Percentiles rank a stretch among this genome's conserved stretches.
Conservation (phyloP, 768 basidiomycete species). For the Baorangia bicolor region DNA sequence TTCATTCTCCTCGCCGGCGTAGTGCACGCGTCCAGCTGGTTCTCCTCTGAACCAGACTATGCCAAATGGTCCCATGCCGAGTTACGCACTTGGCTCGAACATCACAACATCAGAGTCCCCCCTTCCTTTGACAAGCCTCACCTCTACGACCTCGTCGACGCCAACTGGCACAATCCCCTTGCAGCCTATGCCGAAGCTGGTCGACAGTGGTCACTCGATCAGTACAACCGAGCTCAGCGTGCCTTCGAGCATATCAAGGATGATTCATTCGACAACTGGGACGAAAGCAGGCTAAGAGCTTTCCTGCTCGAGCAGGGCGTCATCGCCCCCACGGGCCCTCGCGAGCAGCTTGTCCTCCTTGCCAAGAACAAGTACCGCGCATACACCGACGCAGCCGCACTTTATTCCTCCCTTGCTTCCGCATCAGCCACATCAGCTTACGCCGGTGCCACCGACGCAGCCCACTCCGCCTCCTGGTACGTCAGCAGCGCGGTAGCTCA, state of each 20-base stretch:
- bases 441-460: conserved; percentile 41
- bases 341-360: conserved; percentile 75
- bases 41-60: conserved; percentile 41
- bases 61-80: conserved; percentile 61
- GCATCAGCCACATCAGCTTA: conserved; percentile 49
- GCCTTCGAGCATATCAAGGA: conserved; percentile 60
- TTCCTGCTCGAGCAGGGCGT: conserved; percentile 88
- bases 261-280: conserved; percentile 74
- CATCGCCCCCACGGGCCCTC: conserved; percentile 74
- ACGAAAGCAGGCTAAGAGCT: conserved; percentile 76
- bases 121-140: conserved; percentile 40
- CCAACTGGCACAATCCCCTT: conserved; percentile 53
- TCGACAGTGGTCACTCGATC: conserved; percentile 57
- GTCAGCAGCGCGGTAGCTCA: conserved; percentile 45
- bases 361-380: conserved; percentile 69
- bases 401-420: conserved; percentile 50
- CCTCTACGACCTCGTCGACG: conserved; percentile 50
- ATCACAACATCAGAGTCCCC: conserved; percentile 59
- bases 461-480: conserved; percentile 40
- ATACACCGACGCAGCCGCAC: conserved; percentile 59
- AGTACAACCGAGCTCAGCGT: conserved; percentile 62
- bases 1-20: conserved; percentile 35
- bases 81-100: conserved; percentile 66
- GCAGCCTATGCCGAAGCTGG: conserved; percentile 34
- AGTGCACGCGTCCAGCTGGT: conserved; percentile 52